Evolutionary conservation across 1,284 basidiomycete species (phyloP).

Genomic region (Xerocomus alliaceus): DNA sequence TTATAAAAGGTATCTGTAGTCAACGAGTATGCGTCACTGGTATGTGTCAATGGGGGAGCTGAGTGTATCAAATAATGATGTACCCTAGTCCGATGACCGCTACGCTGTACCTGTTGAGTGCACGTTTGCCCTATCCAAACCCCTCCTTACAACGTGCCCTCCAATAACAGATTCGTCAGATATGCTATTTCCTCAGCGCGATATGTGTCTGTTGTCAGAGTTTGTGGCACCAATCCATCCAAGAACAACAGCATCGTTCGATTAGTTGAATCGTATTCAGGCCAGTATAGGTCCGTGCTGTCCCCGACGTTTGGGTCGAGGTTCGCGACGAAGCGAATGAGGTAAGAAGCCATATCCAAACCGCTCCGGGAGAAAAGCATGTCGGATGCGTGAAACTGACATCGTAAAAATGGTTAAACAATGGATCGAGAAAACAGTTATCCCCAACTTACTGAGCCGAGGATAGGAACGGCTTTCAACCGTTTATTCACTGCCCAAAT

Average conservation of each 20-base stretch:
- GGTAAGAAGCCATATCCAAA: constrained; percentile 49
- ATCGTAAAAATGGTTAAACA: not conserved
- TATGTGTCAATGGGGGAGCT: too few relatives aligned
- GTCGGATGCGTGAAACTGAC: constrained; percentile 49
- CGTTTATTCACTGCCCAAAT: constrained; percentile 46
- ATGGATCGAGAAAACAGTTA: too few relatives aligned
- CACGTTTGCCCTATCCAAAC: too few relatives aligned
- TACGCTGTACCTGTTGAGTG: too few relatives aligned
- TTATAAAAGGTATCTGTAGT: too few relatives aligned
- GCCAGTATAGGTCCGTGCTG: constrained; percentile 50
- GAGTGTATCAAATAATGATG: too few relatives aligned
- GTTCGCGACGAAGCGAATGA: constrained; percentile 50
- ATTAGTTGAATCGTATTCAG: constrained; percentile 48
- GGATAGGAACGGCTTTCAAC: constrained; percentile 47
- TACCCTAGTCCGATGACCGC: too few relatives aligned
- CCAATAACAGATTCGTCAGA: constrained; percentile 47
- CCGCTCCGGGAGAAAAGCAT: constrained; percentile 46
- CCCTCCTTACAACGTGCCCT: constrained; percentile 1
- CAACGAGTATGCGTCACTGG: too few relatives aligned
- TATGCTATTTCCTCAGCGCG: constrained; percentile 50
- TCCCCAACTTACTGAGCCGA: constrained; percentile 45
- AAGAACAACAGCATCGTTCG: constrained; percentile 54
- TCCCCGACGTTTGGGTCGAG: constrained; percentile 56
- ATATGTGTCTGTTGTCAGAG: constrained; percentile 50
- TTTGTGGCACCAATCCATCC: constrained; percentile 42